Evolutionary conservation across 345 rosid species (phyloP).

Genomic region (Noccaea bulbosa): DNA sequence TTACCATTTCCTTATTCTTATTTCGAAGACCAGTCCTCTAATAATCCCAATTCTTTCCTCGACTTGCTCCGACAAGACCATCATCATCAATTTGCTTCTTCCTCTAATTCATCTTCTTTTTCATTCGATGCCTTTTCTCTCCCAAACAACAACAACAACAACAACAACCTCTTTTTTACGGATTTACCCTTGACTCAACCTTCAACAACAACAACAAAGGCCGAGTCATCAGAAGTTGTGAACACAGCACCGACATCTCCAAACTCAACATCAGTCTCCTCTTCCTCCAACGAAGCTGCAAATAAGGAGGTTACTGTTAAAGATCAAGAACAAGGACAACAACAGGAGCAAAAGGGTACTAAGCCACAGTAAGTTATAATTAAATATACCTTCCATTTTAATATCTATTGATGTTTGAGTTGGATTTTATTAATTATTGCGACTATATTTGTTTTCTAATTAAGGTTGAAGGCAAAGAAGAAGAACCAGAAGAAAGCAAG

Average conservation of each 20-base stretch:
- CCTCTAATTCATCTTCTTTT: constrained; percentile 46
- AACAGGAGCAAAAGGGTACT: constrained; percentile 57
- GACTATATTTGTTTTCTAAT: background rate
- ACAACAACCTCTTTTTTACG: constrained; percentile 34
- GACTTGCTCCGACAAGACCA: constrained; percentile 60
- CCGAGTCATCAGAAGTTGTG: constrained; percentile 77
- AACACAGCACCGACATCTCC: constrained; percentile 75
- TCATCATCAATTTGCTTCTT: constrained; percentile 35
- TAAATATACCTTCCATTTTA: background rate
- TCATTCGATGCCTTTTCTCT: constrained; percentile 58
- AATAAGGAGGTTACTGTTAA: constrained; percentile 48
- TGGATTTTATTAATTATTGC: constrained; percentile 4
- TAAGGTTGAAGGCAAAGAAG: constrained; percentile 88
- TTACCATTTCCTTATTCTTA: constrained; percentile 44
- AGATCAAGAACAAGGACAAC: constrained; percentile 58
- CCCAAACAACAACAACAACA: constrained; percentile 38
- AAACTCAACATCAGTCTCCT: constrained; percentile 81
- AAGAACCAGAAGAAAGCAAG: constrained; percentile 79
- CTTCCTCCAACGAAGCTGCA: constrained; percentile 75
- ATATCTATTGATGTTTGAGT: background rate
- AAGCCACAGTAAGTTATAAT: constrained; percentile 71
- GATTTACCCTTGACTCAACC: constrained; percentile 31
- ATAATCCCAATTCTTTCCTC: constrained; percentile 41
- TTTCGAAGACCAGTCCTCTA: constrained; percentile 34
- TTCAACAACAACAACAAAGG: constrained; percentile 43